Percentiles rank a stretch among this genome's conserved stretches.
Evolutionary conservation across 768 basidiomycete species (phyloP).

Genomic region (Botryobasidium botryosum): DNA sequence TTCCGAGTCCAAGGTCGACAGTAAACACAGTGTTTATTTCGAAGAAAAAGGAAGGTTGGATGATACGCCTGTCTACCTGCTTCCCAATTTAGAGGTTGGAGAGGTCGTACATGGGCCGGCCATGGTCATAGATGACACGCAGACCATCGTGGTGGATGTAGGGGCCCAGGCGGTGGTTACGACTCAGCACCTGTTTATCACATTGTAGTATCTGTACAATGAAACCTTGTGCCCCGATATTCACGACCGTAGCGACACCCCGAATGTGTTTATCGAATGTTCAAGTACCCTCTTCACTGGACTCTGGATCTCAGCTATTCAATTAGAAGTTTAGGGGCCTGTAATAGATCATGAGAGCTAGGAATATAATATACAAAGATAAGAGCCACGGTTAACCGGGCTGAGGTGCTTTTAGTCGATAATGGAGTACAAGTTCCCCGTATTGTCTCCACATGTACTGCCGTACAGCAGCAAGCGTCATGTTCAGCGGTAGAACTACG

Average conservation of each 20-base stretch:
- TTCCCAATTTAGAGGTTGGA: slow-evolving; percentile 49
- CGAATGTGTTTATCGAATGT: too few species aligned
- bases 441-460: slow-evolving; percentile 78
- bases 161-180: slow-evolving; percentile 48
- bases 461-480: slow-evolving; percentile 81
- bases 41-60: slow-evolving; percentile 54
- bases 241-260: too few species aligned
- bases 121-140: slow-evolving; percentile 89
- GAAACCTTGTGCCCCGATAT: too few species aligned
- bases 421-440: slow-evolving; percentile 58
- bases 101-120: slow-evolving; percentile 70
- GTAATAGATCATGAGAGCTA: too few species aligned
- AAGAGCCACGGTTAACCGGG: too few species aligned
- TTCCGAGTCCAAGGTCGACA: slow-evolving; percentile 1
- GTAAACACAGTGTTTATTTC: slow-evolving; percentile 56
- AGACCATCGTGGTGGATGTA: slow-evolving; percentile 81
- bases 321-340: too few species aligned
- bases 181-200: slow-evolving; percentile 48
- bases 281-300: too few species aligned
- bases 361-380: too few species aligned
- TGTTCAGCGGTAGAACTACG: slow-evolving; percentile 59
- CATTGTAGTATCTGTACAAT: slow-evolving; percentile 25
- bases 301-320: too few species aligned
- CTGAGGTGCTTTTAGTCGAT: slow-evolving; percentile 29
- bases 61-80: slow-evolving; percentile 59